phyloP scores from a whole-genome alignment of 1,284 basidiomycete species.

The Tetrapyrgos nigripes region DNA sequence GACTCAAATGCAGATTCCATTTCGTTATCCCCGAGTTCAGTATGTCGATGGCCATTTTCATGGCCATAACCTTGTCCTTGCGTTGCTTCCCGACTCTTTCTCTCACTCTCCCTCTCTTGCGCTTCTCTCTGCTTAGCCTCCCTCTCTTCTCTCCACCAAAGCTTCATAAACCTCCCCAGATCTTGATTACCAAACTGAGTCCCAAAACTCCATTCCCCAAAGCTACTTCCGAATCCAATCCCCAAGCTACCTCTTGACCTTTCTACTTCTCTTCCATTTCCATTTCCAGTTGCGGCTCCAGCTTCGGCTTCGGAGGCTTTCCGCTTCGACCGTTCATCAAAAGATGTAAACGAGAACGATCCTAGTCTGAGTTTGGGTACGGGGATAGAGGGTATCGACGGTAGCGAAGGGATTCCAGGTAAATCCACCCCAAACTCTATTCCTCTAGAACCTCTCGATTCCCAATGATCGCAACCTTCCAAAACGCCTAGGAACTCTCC shows the following conservation, averaged over 20 bases:
- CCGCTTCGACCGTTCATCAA: background rate
- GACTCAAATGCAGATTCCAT: background rate
- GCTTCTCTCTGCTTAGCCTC: slow-evolving; percentile 9
- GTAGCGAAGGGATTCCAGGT: slow-evolving; percentile 45
- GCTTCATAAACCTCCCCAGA: slow-evolving; percentile 65
- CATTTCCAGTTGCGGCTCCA: background rate
- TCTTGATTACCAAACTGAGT: slow-evolving; percentile 44
- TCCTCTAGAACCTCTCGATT: slow-evolving; percentile 84
- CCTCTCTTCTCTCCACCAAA: slow-evolving; percentile 62
- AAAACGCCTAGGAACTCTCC: slow-evolving; percentile 93
- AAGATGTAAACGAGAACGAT: background rate
- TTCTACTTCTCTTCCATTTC: background rate
- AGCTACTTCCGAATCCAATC: background rate
- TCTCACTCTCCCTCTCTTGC: slow-evolving; percentile 23
- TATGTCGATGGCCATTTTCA: background rate
- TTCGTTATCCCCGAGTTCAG: background rate
- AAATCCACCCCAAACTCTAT: slow-evolving; percentile 69
- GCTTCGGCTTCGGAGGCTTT: background rate
- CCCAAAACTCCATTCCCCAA: background rate
- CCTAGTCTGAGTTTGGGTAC: background rate
- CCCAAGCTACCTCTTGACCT: slow-evolving; percentile 1
- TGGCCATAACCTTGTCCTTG: background rate
- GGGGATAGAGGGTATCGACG: background rate
- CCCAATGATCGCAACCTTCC: slow-evolving; percentile 97
- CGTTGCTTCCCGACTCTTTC: slow-evolving; percentile 7